Percentiles rank a stretch among this genome's conserved stretches.
phyloP scores from a whole-genome alignment of 352 stramenopile genomes.

The Phytophthora pluvialis region DNA sequence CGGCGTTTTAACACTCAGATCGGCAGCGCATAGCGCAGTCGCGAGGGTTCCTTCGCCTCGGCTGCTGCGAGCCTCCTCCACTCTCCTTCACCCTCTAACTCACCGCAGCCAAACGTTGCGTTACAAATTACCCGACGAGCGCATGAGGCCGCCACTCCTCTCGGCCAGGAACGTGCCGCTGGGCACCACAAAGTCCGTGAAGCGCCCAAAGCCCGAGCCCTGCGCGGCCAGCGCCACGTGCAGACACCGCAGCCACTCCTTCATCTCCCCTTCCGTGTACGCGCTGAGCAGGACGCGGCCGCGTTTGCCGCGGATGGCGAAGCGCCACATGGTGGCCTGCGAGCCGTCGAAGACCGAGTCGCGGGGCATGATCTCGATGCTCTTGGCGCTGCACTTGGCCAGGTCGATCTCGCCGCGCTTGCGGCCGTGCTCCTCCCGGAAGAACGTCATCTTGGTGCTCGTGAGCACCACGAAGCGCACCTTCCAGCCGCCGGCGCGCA shows the following conservation, averaged over 20 bases:
- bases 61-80: slow-evolving; percentile 12
- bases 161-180: slow-evolving; percentile 69
- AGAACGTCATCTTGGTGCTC: slow-evolving; percentile 73
- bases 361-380: slow-evolving; percentile 83
- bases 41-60: slow-evolving; percentile 23
- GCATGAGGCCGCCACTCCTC: slow-evolving; percentile 58
- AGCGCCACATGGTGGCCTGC: slow-evolving; percentile 83
- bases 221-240: slow-evolving; percentile 71
- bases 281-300: slow-evolving; percentile 73
- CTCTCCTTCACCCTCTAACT: slow-evolving; percentile 25
- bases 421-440: slow-evolving; percentile 69
- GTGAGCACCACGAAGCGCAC: slow-evolving; percentile 77
- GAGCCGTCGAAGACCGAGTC: slow-evolving; percentile 83
- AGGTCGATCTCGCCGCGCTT: slow-evolving; percentile 80
- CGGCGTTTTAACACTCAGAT: slow-evolving; percentile 36
- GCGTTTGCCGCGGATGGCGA: slow-evolving; percentile 69
- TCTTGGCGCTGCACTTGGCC: slow-evolving; percentile 63
- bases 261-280: slow-evolving; percentile 87
- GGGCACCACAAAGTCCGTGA: slow-evolving; percentile 74
- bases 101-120: slow-evolving; percentile 17
- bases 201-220: slow-evolving; percentile 55
- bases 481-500: slow-evolving; percentile 73
- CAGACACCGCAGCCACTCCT: slow-evolving; percentile 82
- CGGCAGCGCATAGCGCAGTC: slow-evolving; percentile 25
- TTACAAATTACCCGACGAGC: slow-evolving; percentile 54